Evolutionary conservation across 2,329 filamentous ascomycete species (phyloP), one percentile per base, ranked within the genome.

Genomic region (Thielaviopsis musarum): DNA sequence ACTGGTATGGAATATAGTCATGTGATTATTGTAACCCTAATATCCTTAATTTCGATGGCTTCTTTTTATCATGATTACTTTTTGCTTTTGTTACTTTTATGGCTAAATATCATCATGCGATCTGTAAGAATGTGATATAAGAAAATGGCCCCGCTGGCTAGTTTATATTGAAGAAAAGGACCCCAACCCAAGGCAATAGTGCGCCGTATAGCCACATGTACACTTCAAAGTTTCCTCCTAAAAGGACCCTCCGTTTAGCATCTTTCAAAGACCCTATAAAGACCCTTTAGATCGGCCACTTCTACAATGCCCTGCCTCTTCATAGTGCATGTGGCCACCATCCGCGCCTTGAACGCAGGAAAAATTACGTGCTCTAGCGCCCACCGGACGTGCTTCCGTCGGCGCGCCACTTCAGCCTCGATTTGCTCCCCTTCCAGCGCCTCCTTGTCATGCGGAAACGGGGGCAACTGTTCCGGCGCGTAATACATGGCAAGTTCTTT

Each of bases 211-310:
- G n/a, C n/a, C 15, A 13, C 34, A 41, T 41, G 34, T 13, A 41
- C n/a, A n/a, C n/a, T n/a, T n/a, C n/a, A n/a, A n/a, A n/a, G n/a
- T n/a, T n/a, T 13, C 3, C 4, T 41, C 10, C 34, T 3, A 3
- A 34, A 9, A 34, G 30, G 2, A 34, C 30, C 10, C 30, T 2
- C 17, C 15, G 5, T 57, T 80, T 70, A 97, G 70, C 93, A 97
- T 59, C 93, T 76, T 72, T 98, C 93, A 75, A 98, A 98, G 2
- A 97, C 91, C 53, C 88, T 77, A 70, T 98, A 98, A 61, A 98
- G 69, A 0, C 91, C 90, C 70, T 95, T 97, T 61, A 97, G 71
- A 72, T 94, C 89, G 1, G 93, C 91, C 55, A 95, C 82, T 71
- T 98, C 91, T 54, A 95, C 73, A 12, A 95, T 82, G 9, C 76